Base-by-base conservation (phyloP, 106 monocot species). In the Alisma plantagoaquatica region DNA sequence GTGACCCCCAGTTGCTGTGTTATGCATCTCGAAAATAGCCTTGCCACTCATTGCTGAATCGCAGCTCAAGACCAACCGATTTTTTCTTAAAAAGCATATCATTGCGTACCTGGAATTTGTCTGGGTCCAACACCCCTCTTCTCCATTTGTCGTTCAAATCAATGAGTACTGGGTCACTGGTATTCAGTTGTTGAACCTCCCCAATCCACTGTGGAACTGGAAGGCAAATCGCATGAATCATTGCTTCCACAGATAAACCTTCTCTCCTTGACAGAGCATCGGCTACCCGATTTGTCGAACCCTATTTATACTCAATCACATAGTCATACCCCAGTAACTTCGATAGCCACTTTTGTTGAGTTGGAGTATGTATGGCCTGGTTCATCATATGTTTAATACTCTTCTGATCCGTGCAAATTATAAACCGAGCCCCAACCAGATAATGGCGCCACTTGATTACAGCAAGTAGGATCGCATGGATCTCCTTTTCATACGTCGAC, bases 401-500 rank as follows among this genome's bases (percentile, higher is more conserved):
- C 25, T 14, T 2, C 23, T 63, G 62, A 26, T 63, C 50, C 14
- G 62, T 51, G 4, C 10, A 0, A 14, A 63, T 25, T 2, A 38
- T 38, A n/a, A 63, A 63, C 0, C 10, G 3, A 5, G 16, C 18
- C 0, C 49, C 31, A 10, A 63, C 15, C 0, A 63, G 33, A 38
- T 33, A 51, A 23, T 32, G 24, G 15, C 62, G 15, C 50, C 51
- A 63, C 22, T 63, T 63, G 8, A 23, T 20, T 2, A 63, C 62
- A 0, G 11, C 18, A 1, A 33, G 12, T 2, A 63, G 10, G 7
- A 63, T 33, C 2, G 33, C 38, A 5, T 15, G 14, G 2, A 63
- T 23, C 30, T 51, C 62, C 14, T 41, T 25, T 7, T 32, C 51
- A 12, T 63, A 52, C 0, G 33, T 15, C 4, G 35, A 50, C 7